Evolutionary conservation across 179 eudicot genomes (phyloP).

Genomic region (Actinidia polygama): DNA sequence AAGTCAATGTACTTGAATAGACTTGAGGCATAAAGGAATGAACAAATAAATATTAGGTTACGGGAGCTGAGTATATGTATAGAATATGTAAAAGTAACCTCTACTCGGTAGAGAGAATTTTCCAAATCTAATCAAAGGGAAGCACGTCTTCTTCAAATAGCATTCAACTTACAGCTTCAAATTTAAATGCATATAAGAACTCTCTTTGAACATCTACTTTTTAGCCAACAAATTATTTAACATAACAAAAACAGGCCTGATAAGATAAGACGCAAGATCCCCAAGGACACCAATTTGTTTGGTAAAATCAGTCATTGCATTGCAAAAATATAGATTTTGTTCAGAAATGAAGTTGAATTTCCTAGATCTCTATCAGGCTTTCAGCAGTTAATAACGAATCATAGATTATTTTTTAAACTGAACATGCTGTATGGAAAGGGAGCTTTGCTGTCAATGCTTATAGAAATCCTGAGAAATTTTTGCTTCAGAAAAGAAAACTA

Average conservation of each 20-base stretch:
- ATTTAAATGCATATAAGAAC: not conserved
- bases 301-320: not conserved
- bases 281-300: not conserved
- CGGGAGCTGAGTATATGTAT: not conserved
- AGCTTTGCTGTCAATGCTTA: not conserved
- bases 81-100: not conserved
- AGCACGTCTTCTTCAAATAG: not conserved
- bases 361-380: not conserved
- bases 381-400: not conserved
- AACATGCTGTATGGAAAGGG: not conserved
- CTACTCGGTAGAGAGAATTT: not conserved
- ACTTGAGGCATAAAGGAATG: not conserved
- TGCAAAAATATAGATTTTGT: not conserved
- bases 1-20: not conserved
- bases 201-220: not conserved
- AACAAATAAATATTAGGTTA: not conserved
- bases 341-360: not conserved
- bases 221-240: not conserved
- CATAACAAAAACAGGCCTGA: not conserved
- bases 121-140: not conserved
- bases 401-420: not conserved
- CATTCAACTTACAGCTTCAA: slow-evolving; percentile 14
- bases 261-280: not conserved
- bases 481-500: not conserved
- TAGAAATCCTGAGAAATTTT: not conserved